phyloP scores from a whole-genome alignment of 768 basidiomycete genomes.

The Holtermanniella nyarrowii region DNA sequence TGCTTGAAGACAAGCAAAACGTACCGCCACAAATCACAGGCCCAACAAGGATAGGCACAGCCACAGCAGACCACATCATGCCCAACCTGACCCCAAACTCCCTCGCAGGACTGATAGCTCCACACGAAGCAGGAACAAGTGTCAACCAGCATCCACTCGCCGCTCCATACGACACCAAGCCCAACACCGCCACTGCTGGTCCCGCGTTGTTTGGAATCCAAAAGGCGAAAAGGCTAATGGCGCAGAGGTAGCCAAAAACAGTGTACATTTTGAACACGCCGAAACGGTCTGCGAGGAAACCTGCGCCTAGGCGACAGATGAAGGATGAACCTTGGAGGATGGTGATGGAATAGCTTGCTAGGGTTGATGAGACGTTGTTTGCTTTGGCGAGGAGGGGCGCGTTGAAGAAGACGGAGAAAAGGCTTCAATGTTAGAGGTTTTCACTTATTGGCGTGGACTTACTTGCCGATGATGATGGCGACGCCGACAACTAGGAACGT shows the following conservation, averaged over 20 bases:
- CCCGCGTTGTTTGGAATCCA: slow-evolving; percentile 24
- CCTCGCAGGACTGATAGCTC: slow-evolving; percentile 25
- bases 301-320: slow-evolving; percentile 25
- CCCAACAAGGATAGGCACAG: slow-evolving; percentile 22
- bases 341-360: slow-evolving; percentile 30
- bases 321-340: slow-evolving; percentile 34
- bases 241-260: slow-evolving; percentile 6
- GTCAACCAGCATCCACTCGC: slow-evolving; percentile 32
- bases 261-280: slow-evolving; percentile 31
- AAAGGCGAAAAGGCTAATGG: slow-evolving; percentile 25
- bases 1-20: not conserved
- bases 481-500: slow-evolving; percentile 27
- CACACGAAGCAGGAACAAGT: slow-evolving; percentile 27
- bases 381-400: slow-evolving; percentile 23
- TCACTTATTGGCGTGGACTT: slow-evolving; percentile 9
- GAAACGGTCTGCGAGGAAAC: slow-evolving; percentile 26
- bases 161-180: slow-evolving; percentile 28
- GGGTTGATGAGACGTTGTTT: slow-evolving; percentile 12
- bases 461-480: slow-evolving; percentile 30
- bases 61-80: slow-evolving; percentile 30
- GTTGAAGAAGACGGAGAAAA: slow-evolving; percentile 33
- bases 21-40: slow-evolving; percentile 31
- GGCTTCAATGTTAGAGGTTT: no score
- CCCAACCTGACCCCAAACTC: slow-evolving; percentile 37
- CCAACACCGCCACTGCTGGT: slow-evolving; percentile 22